These are phyloP conservation scores for Coemansia sp. DNA, from an alignment of 192 early-diverging fungal genomes.

Conservation along the genomic window DNA sequence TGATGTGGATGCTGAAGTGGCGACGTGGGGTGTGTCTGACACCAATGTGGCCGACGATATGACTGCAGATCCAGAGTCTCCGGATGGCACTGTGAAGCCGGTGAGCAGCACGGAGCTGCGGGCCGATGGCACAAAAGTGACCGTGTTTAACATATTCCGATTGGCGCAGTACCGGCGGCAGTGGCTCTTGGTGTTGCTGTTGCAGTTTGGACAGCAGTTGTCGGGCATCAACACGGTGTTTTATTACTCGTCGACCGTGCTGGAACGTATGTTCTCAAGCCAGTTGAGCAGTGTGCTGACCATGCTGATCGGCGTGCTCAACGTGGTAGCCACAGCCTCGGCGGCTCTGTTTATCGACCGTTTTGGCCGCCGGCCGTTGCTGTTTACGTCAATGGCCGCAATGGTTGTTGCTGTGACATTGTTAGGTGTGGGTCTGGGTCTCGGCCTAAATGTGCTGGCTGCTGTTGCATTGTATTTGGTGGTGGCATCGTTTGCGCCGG, in stretches of 20 bases:
- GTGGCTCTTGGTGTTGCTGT: constrained; percentile 63
- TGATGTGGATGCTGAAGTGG: constrained; percentile 42
- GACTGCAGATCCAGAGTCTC: not conserved
- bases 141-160: constrained; percentile 48
- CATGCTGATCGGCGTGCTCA: constrained; percentile 76
- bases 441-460: constrained; percentile 77
- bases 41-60: not conserved
- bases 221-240: constrained; percentile 94
- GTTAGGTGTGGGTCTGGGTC: constrained; percentile 60
- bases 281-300: constrained; percentile 67
- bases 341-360: constrained; percentile 75
- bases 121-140: constrained; percentile 19
- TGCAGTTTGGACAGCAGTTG: constrained; percentile 84
- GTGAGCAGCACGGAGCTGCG: constrained; percentile 9
- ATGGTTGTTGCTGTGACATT: constrained; percentile 65
- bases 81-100: not conserved
- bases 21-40: constrained; percentile 19
- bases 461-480: constrained; percentile 59
- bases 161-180: constrained; percentile 61
- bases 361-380: constrained; percentile 70
- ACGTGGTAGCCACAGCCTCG: constrained; percentile 71
- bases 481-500: constrained; percentile 52
- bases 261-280: constrained; percentile 63
- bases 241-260: constrained; percentile 79
- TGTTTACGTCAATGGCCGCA: constrained; percentile 63